Evolutionary conservation across 192 early-diverging fungal species (phyloP).

Genomic region (Podila horticola): DNA sequence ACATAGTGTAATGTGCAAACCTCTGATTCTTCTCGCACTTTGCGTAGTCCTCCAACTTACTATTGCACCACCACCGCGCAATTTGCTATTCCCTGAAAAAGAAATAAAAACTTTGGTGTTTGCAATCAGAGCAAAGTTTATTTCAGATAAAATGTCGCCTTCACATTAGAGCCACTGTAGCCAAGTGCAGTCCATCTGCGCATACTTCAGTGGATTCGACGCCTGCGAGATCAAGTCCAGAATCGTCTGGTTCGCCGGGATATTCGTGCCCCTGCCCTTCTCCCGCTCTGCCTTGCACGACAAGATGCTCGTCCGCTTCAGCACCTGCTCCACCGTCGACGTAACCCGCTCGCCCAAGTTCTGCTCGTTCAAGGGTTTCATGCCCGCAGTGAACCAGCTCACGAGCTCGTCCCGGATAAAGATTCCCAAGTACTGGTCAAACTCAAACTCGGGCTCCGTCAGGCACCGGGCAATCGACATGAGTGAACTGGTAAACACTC

Average conservation of each 20-base stretch:
- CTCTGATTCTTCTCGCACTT: no score
- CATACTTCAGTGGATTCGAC: slow-evolving; percentile 90
- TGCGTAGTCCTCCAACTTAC: no score
- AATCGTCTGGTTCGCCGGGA: slow-evolving; percentile 84
- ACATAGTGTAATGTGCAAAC: no score
- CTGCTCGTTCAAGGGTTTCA: slow-evolving; percentile 66
- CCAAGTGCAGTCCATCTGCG: slow-evolving; percentile 96
- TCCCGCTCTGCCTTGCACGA: slow-evolving; percentile 81
- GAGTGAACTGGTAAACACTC: slow-evolving; percentile 85
- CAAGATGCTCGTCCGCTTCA: slow-evolving; percentile 72
- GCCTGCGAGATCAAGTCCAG: slow-evolving; percentile 93
- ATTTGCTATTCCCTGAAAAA: no score
- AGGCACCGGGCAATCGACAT: slow-evolving; percentile 88
- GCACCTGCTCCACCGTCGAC: slow-evolving; percentile 77
- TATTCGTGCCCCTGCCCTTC: slow-evolving; percentile 62
- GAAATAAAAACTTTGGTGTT: no score
- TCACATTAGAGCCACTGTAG: slow-evolving; percentile 81
- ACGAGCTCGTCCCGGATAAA: slow-evolving; percentile 96
- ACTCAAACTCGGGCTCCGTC: slow-evolving; percentile 85
- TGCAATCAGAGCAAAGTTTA: no score
- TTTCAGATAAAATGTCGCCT: no score
- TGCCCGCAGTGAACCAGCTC: slow-evolving; percentile 74
- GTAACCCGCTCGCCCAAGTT: slow-evolving; percentile 74
- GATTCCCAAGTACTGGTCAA: slow-evolving; percentile 94
- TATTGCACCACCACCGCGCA: no score